Conservation (phyloP, 306 rosid species). For the Sicyos edulis region DNA sequence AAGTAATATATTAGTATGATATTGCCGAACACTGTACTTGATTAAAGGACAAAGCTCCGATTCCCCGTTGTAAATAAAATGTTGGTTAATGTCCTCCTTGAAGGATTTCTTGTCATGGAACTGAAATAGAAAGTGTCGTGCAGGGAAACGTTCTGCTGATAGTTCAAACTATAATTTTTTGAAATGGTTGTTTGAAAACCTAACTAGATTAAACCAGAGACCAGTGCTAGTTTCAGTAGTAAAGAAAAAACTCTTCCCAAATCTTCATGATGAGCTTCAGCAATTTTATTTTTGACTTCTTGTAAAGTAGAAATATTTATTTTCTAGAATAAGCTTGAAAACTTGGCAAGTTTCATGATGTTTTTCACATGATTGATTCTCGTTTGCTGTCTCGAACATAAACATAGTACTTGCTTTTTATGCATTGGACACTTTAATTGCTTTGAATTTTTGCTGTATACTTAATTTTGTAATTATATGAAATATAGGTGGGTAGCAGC, state of each 20-base stretch:
- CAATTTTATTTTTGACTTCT: background rate
- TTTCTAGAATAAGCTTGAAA: background rate
- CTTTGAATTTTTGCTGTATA: background rate
- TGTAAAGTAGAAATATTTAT: background rate
- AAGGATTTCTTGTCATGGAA: background rate
- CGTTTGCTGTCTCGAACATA: background rate
- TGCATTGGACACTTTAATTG: background rate
- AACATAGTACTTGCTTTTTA: background rate
- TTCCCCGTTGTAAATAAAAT: no score
- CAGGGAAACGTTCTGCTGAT: background rate
- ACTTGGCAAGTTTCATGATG: background rate
- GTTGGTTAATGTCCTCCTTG: background rate
- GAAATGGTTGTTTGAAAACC: background rate
- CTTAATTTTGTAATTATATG: background rate
- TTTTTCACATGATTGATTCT: background rate
- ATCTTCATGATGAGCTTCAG: background rate
- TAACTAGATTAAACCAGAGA: background rate
- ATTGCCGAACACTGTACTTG: background rate
- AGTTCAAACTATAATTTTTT: background rate
- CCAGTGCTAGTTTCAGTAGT: background rate
- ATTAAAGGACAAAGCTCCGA: background rate
- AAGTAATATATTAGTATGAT: background rate
- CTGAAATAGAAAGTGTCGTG: conserved; percentile 2
- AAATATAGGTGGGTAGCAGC: conserved; percentile 89
- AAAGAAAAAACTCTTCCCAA: no score